Evolutionary conservation across 441 rosid species (phyloP).

Genomic region (Adansonia grandidieri): DNA sequence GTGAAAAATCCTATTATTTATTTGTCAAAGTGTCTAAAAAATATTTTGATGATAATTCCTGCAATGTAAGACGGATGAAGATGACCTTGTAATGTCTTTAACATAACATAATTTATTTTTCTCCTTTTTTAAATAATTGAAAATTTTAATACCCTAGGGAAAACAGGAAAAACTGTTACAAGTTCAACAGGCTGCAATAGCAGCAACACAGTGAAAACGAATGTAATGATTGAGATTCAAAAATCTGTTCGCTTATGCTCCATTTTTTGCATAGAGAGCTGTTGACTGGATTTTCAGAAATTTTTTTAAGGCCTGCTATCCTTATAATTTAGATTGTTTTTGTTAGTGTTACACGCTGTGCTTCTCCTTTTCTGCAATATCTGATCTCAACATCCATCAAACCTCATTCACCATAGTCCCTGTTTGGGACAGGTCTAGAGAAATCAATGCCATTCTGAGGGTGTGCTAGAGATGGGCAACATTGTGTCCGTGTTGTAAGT

Average conservation of each 20-base stretch:
- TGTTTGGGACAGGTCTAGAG: neutral
- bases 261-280: neutral
- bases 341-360: neutral
- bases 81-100: neutral
- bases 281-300: neutral
- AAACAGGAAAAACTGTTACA: neutral
- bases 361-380: neutral
- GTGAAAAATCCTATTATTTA: neutral
- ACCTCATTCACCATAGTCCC: neutral
- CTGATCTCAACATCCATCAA: neutral
- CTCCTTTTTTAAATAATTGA: neutral
- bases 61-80: too few relatives aligned
- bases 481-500: neutral
- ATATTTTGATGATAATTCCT: neutral
- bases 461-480: neutral
- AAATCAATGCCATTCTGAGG: neutral
- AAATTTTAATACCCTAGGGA: neutral
- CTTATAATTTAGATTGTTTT: neutral
- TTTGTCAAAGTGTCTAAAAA: neutral
- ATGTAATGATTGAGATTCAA: neutral
- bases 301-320: too few relatives aligned
- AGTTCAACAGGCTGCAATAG: neutral
- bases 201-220: neutral
- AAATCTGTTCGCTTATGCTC: neutral
- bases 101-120: neutral